A percentile compares a stretch with the other conserved stretches of the same genome.
Conservation (phyloP, 179 eudicot species). For the Nepenthes alata region DNA sequence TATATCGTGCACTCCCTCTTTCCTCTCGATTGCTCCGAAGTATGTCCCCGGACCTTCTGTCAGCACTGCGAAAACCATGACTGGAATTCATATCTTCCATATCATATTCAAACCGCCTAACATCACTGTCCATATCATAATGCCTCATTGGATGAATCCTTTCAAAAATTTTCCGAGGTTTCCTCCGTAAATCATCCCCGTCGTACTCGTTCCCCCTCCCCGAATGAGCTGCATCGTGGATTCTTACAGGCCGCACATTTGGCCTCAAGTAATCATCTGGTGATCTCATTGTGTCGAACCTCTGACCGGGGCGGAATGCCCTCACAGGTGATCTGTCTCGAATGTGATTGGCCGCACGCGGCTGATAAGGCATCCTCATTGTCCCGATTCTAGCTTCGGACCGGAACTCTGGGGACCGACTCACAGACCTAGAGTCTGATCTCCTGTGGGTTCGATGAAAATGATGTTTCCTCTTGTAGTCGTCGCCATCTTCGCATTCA, state of each 20-base stretch:
- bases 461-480: conserved; percentile 12
- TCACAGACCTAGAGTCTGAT: conserved; percentile 27
- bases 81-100: conserved; percentile 21
- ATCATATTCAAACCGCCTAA: conserved; percentile 36
- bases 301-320: conserved; percentile 22
- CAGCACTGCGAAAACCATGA: conserved; percentile 19
- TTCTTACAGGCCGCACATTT: conserved; percentile 30
- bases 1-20: conserved; percentile 16
- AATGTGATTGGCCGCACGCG: conserved; percentile 14
- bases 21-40: conserved; percentile 26
- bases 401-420: conserved; percentile 38
- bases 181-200: conserved; percentile 27
- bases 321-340: conserved; percentile 44
- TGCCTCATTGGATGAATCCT: conserved; percentile 31
- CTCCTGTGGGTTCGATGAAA: conserved; percentile 23
- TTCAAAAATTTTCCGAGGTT: conserved; percentile 28
- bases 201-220: conserved; percentile 28
- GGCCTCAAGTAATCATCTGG: conserved; percentile 32
- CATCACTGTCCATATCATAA: conserved; percentile 20
- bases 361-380: conserved; percentile 30
- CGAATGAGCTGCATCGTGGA: conserved; percentile 22
- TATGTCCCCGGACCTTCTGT: conserved; percentile 21
- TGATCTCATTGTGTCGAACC: conserved; percentile 27
- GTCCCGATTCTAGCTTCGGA: conserved; percentile 36
- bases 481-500: conserved; percentile 12